Evolutionary conservation across 2,329 filamentous ascomycete species (phyloP), one percentile per base, ranked within the genome.

Genomic region (Alternaria hordeiaustralica): DNA sequence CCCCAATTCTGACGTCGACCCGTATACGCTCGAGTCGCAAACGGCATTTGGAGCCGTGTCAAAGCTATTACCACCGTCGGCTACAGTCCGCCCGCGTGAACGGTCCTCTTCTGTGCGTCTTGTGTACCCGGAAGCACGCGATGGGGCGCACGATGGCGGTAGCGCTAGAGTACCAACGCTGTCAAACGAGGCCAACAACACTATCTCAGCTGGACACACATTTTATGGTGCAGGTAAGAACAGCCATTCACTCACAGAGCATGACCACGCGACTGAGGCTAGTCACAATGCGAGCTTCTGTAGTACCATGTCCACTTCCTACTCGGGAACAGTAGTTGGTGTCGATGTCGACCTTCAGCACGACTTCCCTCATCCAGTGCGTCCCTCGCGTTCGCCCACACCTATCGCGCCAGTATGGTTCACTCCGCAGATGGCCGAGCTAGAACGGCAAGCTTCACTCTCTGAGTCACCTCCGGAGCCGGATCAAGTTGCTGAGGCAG

Each of bases 311-410:
- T 76, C 78, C 25, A 77, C 76, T 6, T 75, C 71, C 7, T 79
- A 79, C 56, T 79, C 78, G 13, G 72, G 75, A 3, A 75, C 76
- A 7, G 72, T 79, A 7, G 62, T 79, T 5, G 77, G 78, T n/a
- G 63, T 79, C 20, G 77, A 79, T 55, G 63, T 79, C 44, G 78
- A 79, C 55, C 65, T 79, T 43, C 65, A 75, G 44, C 68, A 74
- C 33, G 68, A 73, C 3, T 66, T 66, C 33, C 54, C 61, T 33
- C 53, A 57, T 44, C 26, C 55, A 30, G 55, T 58, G 8, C 64
- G 49, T 15, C 69, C 65, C 51, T 73, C 75, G 11, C 71, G 67
- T 44, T 72, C 75, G 30, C 62, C 67, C 18, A 71, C 70, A 33
- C 68, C 68, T 41, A 60, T 71, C 11, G 69, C 70, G 18, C 71